Percentiles rank a stretch among this genome's conserved stretches.
These are phyloP conservation scores for Coniochaeta sp. DNA, from an alignment of 2,329 filamentous ascomycete species.

Conservation along the genomic window DNA sequence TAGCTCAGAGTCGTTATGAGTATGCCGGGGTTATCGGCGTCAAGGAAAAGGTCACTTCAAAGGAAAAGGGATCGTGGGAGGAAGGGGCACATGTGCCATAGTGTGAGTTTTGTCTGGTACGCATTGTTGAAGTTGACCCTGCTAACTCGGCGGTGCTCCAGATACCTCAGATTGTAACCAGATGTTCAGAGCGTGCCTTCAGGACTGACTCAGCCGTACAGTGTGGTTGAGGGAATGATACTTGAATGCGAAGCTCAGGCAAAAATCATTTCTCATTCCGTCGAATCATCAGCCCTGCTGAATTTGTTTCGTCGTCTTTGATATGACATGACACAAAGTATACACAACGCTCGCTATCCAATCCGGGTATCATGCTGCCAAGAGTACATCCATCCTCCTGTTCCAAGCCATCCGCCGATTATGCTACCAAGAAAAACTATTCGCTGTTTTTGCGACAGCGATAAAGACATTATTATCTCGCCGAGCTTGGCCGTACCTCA, in stretches of 20 bases:
- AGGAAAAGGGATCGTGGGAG: conserved; percentile 14
- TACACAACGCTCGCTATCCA: not conserved
- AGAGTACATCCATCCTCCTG: not conserved
- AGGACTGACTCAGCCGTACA: not conserved
- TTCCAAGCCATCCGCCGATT: not conserved
- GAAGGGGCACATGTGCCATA: conserved; percentile 11
- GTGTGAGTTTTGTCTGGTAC: not conserved
- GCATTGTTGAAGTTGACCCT: not conserved
- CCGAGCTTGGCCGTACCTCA: not conserved
- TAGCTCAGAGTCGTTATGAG: not conserved
- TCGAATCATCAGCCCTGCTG: not conserved
- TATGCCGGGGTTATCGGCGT: not conserved
- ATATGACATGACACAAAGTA: not conserved
- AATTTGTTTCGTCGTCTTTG: not conserved
- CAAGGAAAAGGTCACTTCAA: not conserved
- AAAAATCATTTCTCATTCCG: not conserved
- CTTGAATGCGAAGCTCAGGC: not conserved
- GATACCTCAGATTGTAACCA: conserved; percentile 7
- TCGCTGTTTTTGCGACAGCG: not conserved
- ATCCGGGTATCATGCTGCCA: not conserved
- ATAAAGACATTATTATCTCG: not conserved
- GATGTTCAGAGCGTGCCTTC: not conserved
- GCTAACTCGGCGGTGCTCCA: not conserved
- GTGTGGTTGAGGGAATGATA: not conserved
- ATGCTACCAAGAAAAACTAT: not conserved